Conservation (phyloP, 1,139 yeast species). For the Candida frijolesensis region DNA sequence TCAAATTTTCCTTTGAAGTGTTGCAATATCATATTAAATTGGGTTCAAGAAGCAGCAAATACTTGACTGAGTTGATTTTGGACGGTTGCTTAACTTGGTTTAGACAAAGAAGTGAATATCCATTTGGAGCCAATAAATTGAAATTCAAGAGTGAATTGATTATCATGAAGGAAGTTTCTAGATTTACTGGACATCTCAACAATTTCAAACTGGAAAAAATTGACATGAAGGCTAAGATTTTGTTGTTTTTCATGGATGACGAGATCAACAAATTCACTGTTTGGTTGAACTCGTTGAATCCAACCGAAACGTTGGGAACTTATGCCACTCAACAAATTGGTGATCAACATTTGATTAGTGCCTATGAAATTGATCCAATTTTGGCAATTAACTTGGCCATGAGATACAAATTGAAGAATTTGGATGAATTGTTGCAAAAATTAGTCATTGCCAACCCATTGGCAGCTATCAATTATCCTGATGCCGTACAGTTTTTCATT, state of each 20-base stretch:
- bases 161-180: slow-evolving; percentile 56
- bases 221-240: slow-evolving; percentile 51
- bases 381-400: slow-evolving; percentile 73
- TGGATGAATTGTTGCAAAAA: slow-evolving; percentile 46
- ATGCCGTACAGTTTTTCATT: slow-evolving; percentile 63
- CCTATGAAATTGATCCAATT: slow-evolving; percentile 70
- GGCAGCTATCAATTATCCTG: slow-evolving; percentile 61
- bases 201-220: slow-evolving; percentile 27
- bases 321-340: slow-evolving; percentile 33
- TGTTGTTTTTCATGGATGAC: slow-evolving; percentile 67
- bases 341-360: slow-evolving; percentile 44
- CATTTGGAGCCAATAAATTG: slow-evolving; percentile 81
- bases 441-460: slow-evolving; percentile 61
- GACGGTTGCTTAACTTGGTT: slow-evolving; percentile 84
- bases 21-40: slow-evolving; percentile 55
- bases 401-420: slow-evolving; percentile 51
- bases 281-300: slow-evolving; percentile 76
- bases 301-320: slow-evolving; percentile 43
- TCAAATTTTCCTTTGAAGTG: slow-evolving; percentile 68
- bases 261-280: slow-evolving; percentile 73
- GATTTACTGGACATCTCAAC: slow-evolving; percentile 26
- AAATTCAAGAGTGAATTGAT: slow-evolving; percentile 71
- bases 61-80: slow-evolving; percentile 55
- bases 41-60: slow-evolving; percentile 46
- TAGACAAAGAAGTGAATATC: slow-evolving; percentile 61